Conservation (phyloP, 2,329 filamentous ascomycete species). For the Sordariomycetes sp. region DNA sequence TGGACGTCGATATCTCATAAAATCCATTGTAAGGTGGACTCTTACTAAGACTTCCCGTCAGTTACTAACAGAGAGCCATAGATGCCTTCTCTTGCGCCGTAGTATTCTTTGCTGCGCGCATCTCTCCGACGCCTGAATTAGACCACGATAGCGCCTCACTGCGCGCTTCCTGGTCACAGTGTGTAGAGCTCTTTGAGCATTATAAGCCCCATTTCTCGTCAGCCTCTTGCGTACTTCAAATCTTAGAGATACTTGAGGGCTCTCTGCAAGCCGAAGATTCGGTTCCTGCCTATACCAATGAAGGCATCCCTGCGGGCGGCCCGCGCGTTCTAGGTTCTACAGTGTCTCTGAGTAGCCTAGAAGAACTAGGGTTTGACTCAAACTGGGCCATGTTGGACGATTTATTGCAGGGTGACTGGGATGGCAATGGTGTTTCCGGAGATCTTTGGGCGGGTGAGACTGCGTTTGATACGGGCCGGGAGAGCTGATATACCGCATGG, state of each 20-base stretch:
- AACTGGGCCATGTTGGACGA: constrained; percentile 4
- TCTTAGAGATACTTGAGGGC: constrained; percentile 3
- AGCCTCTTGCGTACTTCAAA: constrained; percentile 2
- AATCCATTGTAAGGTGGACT: constrained; percentile 1
- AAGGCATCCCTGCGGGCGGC: neutral
- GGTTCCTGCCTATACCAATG: neutral
- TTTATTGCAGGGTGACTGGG: neutral
- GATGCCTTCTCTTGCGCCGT: constrained; percentile 4
- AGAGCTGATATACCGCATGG: neutral
- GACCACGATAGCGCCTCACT: neutral
- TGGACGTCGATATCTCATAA: constrained; percentile 6
- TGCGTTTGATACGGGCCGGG: neutral
- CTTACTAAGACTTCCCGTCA: neutral
- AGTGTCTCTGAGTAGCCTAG: neutral
- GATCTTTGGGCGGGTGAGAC: neutral
- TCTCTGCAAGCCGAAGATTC: neutral
- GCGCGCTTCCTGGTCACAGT: constrained; percentile 1
- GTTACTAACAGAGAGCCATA: neutral
- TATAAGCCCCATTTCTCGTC: constrained; percentile 4
- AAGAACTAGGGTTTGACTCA: neutral
- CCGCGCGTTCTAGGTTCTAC: neutral
- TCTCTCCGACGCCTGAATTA: neutral
- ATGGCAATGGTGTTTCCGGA: neutral
- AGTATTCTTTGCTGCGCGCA: constrained; percentile 1
- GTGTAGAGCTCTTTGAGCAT: constrained; percentile 3